Conservation (phyloP, 306 rosid species). For the Dalbergia cochinchinensis region DNA sequence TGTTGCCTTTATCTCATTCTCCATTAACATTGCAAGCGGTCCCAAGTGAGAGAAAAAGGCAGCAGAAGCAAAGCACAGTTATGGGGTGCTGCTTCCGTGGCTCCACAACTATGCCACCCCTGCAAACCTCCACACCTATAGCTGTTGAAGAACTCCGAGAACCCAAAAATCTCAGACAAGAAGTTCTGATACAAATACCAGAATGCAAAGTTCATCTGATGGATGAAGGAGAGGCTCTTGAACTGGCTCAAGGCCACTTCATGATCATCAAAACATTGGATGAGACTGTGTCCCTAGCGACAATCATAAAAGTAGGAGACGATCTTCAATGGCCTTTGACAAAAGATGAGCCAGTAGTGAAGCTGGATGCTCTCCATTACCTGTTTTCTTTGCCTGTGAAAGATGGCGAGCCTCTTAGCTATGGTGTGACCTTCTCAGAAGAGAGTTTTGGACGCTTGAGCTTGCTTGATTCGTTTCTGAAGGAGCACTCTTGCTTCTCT, state of each 20-base stretch:
- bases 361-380: constrained; percentile 71
- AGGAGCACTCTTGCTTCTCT: constrained; percentile 77
- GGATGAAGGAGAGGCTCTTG: constrained; percentile 85
- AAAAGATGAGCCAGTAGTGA: constrained; percentile 95
- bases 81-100: constrained; percentile 74
- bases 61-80: constrained; percentile 3
- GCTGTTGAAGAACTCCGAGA: constrained; percentile 32
- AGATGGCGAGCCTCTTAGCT: constrained; percentile 92
- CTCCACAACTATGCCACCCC: constrained; percentile 52
- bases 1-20: constrained; percentile 13
- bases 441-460: constrained; percentile 55
- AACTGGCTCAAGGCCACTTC: constrained; percentile 76
- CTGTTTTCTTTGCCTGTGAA: constrained; percentile 78
- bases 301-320: constrained; percentile 74
- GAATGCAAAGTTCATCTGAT: constrained; percentile 77
- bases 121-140: constrained; percentile 33
- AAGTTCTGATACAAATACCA: constrained; percentile 68
- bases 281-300: constrained; percentile 70
- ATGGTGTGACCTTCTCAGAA: constrained; percentile 77
- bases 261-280: constrained; percentile 64
- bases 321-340: constrained; percentile 95
- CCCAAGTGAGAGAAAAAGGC: constrained; percentile 35
- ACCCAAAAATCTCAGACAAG: constrained; percentile 55
- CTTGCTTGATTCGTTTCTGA: constrained; percentile 71
- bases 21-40: constrained; percentile 31